Conservation (phyloP, 179 eudicot species). For the Amaranthus tricolor region DNA sequence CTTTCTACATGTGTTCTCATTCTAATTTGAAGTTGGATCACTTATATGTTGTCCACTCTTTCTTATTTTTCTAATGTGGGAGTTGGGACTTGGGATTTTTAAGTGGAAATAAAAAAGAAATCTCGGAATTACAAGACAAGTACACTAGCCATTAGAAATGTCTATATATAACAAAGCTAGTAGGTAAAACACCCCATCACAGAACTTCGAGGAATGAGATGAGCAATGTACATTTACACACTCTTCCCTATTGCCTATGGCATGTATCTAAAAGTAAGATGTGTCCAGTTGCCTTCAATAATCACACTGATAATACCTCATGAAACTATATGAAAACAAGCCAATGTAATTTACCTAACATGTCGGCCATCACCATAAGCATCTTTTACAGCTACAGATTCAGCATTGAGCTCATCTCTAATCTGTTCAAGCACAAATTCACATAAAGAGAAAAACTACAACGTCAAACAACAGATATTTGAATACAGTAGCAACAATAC, state of each 20-base stretch:
- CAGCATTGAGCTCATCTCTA: constrained; percentile 75
- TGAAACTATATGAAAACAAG: not conserved
- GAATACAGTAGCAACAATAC: not conserved
- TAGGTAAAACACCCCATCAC: too few species aligned
- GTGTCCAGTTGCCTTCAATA: not conserved
- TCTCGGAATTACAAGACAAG: too few species aligned
- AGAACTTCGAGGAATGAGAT: too few species aligned
- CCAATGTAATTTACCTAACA: constrained; percentile 52
- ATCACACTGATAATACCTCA: not conserved
- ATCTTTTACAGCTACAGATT: constrained; percentile 68
- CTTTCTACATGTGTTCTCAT: too few species aligned
- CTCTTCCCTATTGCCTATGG: not conserved
- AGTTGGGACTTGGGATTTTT: too few species aligned
- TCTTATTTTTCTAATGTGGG: too few species aligned
- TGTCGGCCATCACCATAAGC: constrained; percentile 98
- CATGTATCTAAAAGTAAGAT: not conserved
- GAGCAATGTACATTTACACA: too few species aligned
- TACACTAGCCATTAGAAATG: too few species aligned
- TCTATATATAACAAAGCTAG: too few species aligned
- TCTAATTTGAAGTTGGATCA: too few species aligned
- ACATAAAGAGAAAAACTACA: constrained; percentile 4
- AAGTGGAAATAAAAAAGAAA: too few species aligned
- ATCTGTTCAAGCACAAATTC: constrained; percentile 48
- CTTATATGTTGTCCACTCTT: too few species aligned
- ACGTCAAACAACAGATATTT: not conserved